A percentile compares a stretch with the other conserved stretches of the same genome.
phyloP scores from a whole-genome alignment of 2,329 filamentous ascomycete species.

The Myriosclerotinia curreyana region DNA sequence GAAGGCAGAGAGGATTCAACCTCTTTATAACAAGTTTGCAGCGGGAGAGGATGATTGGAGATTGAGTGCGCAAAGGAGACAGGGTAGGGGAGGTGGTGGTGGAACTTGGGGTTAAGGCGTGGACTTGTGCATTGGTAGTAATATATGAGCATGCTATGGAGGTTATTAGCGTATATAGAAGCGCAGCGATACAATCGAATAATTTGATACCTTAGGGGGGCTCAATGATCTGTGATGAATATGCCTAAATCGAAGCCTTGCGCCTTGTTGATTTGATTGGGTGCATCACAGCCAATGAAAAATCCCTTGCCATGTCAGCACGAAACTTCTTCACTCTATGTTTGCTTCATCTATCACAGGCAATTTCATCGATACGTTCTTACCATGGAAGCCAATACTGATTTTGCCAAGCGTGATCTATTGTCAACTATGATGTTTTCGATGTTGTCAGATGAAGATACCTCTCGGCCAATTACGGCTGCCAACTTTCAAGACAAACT shows the following conservation, averaged over 20 bases:
- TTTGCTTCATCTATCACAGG: not conserved
- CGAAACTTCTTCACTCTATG: not conserved
- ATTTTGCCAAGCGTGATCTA: too few species aligned
- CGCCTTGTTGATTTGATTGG: not conserved
- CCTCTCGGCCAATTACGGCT: not conserved
- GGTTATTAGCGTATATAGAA: not conserved
- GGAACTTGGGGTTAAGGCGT: slow-evolving; percentile 78
- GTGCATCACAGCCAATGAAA: too few species aligned
- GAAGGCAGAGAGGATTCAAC: slow-evolving; percentile 91
- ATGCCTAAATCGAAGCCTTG: not conserved
- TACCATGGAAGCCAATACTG: too few species aligned
- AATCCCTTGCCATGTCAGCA: not conserved
- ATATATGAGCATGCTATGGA: not conserved
- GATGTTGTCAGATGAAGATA: not conserved
- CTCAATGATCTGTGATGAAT: not conserved
- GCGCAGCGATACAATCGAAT: not conserved
- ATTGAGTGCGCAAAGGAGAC: slow-evolving; percentile 79
- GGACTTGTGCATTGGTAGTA: not conserved
- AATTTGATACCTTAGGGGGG: slow-evolving; percentile 1
- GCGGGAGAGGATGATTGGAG: slow-evolving; percentile 89
- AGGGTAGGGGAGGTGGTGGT: slow-evolving; percentile 80
- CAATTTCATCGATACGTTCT: too few species aligned
- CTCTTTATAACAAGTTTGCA: slow-evolving; percentile 87
- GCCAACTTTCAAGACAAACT: not conserved
- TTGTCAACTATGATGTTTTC: not conserved